Base-by-base conservation (phyloP, 2,329 filamentous ascomycete species). In the Pseudogymnoascus sp. region DNA sequence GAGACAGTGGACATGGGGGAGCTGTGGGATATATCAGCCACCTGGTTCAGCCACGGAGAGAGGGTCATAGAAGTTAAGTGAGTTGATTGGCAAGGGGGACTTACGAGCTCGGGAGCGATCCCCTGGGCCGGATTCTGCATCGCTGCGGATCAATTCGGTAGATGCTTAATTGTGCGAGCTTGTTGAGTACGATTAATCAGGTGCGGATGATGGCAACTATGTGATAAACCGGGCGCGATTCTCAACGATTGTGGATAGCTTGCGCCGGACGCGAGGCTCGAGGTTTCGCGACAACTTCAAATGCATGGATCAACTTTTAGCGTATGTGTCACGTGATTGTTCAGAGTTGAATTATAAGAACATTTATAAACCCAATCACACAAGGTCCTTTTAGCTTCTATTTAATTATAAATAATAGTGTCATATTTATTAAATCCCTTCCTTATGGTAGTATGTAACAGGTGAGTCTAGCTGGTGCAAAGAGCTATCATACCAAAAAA, bases 1-100 rank as follows among this genome's bases (percentile, higher is more conserved):
- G 65, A 97, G 80, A 64, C 97, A 84, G 74, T 97, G 93, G 68
- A 97, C 85, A 77, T 97, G 93, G 60, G 86, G 87, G 71, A 95
- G 83, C 90, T 94, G 71, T 16, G 62, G 25, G 22, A 39, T 25
- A 30, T 61, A 37, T 62, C 38, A 65, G 60, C 20, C 9, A 58
- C 39, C 34, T 43, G 25, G 35, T 41, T 39, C 28, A 20, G 63
- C 35, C 37, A 47, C 25, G 34, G 47, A 35, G 38, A 62, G 34
- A 50, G 14, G 32, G 34, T 62, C 34, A 30, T 34, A 25, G 37
- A 59, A 47, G 37, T 2, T 34, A 32, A 54, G 25, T 58, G 61
- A 58, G 62, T 32, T 61, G 59, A 58, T 54, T 58, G 28, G 30
- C 50, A 57, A 57, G 30, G 60, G 60, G 32, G 62, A 69, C 74